Evolutionary conservation across 2,329 filamentous ascomycete species (phyloP).

Genomic region (Trichoderma lentiforme): DNA sequence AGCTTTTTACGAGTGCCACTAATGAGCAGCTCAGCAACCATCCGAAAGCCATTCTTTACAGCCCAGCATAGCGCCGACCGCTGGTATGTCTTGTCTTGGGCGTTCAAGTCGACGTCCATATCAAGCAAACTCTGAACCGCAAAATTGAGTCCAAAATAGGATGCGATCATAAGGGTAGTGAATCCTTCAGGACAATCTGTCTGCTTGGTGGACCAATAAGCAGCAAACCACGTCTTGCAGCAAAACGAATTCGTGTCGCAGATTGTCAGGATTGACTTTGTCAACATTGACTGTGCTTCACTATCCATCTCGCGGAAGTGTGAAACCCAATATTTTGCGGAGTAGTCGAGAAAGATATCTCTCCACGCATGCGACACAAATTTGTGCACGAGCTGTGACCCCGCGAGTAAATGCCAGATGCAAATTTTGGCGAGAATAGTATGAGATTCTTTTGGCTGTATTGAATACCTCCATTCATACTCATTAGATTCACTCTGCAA

Average conservation of each 20-base stretch:
- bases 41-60: not conserved
- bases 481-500: not conserved
- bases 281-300: not conserved
- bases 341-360: not conserved
- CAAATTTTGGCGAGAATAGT: constrained; percentile 20
- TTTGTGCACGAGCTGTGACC: not conserved
- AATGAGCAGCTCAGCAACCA: not conserved
- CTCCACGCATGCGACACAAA: not conserved
- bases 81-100: not conserved
- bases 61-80: not conserved
- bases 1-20: not conserved
- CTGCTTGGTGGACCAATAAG: not conserved
- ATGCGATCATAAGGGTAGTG: not conserved
- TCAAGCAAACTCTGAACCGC: not conserved
- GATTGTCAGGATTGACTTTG: not conserved
- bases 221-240: not conserved
- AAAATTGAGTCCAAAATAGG: not conserved
- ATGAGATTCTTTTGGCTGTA: constrained; percentile 19
- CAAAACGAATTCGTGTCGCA: not conserved
- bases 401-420: constrained; percentile 9
- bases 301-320: not conserved
- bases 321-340: not conserved
- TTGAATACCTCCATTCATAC: constrained; percentile 20
- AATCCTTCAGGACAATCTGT: not conserved
- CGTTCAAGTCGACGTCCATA: not conserved